Base-by-base conservation (phyloP, 2,329 filamentous ascomycete species). In the Rugonectria rugulosa region DNA sequence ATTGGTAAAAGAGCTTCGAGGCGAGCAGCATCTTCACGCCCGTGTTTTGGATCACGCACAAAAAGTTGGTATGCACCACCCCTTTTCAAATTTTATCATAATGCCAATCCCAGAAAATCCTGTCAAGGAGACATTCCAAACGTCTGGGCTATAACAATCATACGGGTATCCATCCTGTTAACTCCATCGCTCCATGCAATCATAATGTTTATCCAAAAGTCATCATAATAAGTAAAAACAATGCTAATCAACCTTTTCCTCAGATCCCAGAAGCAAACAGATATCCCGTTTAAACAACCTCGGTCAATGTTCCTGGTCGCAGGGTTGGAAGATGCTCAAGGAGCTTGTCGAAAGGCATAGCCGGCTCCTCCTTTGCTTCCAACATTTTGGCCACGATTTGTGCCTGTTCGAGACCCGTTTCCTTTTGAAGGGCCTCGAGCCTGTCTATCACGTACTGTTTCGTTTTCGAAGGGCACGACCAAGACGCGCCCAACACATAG, bases 1-100 rank as follows among this genome's bases (percentile, higher is more conserved):
- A 79, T 31, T 99, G 95, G 94, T 97, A 78, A 77, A 53, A 48
- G 15, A 24, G 19, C n/a, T 15, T 17, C 2, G 32, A 23, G 43
- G 10, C 19, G 31, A 20, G 8, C 26, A 20, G 20, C 46, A 19
- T 38, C 27, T 36, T 42, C 34, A n/a, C 41, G n/a, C n/a, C n/a
- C n/a, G n/a, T n/a, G 17, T 17, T n/a, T 56, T 43, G 29, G 10
- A 9, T 19, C 11, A 11, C 26, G 15, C 36, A 10, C 26, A 54
- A 53, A 27, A 53, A 42, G 52, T 60, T 48, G 46, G 61, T 63
- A 62, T 56, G 55, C 56, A 50, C 42, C 53, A 49, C 57, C 38
- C 44, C 42, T 36, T 52, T 47, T n/a, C 24, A 23, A 8, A 43
- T 53, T 51, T 56, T 40, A 46, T 43, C 23, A 36, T 56, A n/a